These are phyloP conservation scores for Puccinia polysora DNA, from an alignment of 1,284 basidiomycete species.

Conservation along the genomic window DNA sequence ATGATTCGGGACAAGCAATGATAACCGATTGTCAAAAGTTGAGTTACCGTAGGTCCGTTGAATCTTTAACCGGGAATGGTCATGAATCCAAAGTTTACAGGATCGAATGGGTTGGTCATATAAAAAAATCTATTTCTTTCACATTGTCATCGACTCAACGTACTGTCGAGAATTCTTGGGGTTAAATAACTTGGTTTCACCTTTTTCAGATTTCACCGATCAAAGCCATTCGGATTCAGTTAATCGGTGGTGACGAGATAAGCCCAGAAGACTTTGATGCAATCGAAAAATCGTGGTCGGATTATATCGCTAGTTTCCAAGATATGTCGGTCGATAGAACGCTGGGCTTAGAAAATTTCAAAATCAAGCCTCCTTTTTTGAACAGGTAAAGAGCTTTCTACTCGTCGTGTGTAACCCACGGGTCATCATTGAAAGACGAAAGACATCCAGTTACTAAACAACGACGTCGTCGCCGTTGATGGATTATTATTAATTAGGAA, in stretches of 20 bases:
- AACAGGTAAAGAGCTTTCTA: slow-evolving; percentile 22
- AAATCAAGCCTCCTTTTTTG: slow-evolving; percentile 43
- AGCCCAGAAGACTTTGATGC: slow-evolving; percentile 48
- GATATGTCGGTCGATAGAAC: slow-evolving; percentile 47
- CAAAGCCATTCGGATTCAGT: slow-evolving; percentile 48
- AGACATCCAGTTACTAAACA: too few relatives aligned
- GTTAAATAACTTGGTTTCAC: neutral
- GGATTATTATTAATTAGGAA: too few relatives aligned
- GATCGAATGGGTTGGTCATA: slow-evolving; percentile 49
- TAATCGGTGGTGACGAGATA: slow-evolving; percentile 50
- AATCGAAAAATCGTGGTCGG: slow-evolving; percentile 49
- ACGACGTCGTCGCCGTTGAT: too few relatives aligned
- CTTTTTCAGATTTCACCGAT: slow-evolving; percentile 3
- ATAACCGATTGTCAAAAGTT: slow-evolving; percentile 37
- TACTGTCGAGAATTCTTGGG: neutral
- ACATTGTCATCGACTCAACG: neutral
- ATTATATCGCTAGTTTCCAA: slow-evolving; percentile 48
- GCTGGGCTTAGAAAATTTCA: slow-evolving; percentile 43
- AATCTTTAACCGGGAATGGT: slow-evolving; percentile 43
- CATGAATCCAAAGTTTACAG: slow-evolving; percentile 51
- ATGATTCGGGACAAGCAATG: neutral
- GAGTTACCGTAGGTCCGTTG: slow-evolving; percentile 31
- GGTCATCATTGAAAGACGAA: slow-evolving; percentile 1
- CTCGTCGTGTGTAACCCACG: neutral
- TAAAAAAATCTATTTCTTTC: too few relatives aligned